Conservation (phyloP, 441 rosid species). For the Brassica balearica region DNA sequence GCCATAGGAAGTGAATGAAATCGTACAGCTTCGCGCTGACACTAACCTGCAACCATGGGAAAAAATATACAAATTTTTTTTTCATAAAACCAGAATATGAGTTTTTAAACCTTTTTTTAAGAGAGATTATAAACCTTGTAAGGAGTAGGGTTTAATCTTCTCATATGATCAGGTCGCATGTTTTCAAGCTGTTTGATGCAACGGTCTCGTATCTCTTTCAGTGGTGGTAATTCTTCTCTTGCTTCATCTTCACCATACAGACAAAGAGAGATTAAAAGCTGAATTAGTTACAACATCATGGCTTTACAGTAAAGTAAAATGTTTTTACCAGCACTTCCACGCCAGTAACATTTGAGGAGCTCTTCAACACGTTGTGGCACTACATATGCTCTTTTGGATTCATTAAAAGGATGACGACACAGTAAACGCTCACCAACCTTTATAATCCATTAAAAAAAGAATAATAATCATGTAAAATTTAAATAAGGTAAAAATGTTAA, state of each 20-base stretch:
- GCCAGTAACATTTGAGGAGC: constrained; percentile 90
- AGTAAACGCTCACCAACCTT: constrained; percentile 87
- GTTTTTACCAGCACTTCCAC: constrained; percentile 66
- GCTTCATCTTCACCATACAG: constrained; percentile 49
- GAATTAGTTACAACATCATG: neutral
- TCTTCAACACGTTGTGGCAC: constrained; percentile 88
- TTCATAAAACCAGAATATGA: neutral
- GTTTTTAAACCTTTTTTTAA: neutral
- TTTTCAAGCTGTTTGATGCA: constrained; percentile 82
- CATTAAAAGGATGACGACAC: constrained; percentile 92
- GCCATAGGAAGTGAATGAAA: constrained; percentile 98
- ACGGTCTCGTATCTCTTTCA: constrained; percentile 68
- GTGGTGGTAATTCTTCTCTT: constrained; percentile 71
- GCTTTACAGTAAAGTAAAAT: neutral
- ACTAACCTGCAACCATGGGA: constrained; percentile 69
- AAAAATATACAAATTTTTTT: neutral
- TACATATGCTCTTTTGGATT: constrained; percentile 92
- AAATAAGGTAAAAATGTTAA: constrained; percentile 6
- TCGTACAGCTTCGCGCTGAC: constrained; percentile 90
- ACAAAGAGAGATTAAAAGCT: neutral
- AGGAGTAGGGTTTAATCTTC: constrained; percentile 96
- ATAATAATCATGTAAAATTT: neutral
- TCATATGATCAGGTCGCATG: constrained; percentile 98
- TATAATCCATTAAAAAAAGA: neutral
- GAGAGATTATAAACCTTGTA: constrained; percentile 57